Percentiles rank a stretch among this genome's conserved stretches.
These are phyloP conservation scores for Yamagishiella unicocca DNA, from an alignment of 139 green algal species.

Conservation along the genomic window DNA sequence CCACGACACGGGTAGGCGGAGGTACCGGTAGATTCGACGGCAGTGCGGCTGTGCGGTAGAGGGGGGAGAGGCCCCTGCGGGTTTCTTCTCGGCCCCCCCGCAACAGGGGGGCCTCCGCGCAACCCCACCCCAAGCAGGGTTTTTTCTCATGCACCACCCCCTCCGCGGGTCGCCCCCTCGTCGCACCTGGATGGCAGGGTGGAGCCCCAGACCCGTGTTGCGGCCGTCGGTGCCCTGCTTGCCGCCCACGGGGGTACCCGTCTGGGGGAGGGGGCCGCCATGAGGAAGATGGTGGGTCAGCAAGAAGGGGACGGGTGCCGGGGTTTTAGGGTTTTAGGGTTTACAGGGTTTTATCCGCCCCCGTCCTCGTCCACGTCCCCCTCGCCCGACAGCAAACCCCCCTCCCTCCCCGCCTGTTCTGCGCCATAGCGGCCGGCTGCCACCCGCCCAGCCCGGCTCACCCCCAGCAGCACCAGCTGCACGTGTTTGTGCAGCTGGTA, in stretches of 20 bases:
- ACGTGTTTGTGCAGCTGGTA: neutral
- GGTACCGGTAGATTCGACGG: too few species aligned
- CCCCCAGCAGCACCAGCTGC: constrained; percentile 8
- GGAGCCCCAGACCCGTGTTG: neutral
- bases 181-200: constrained; percentile 9
- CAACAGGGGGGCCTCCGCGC: too few species aligned
- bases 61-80: too few species aligned
- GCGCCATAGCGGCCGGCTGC: too few species aligned
- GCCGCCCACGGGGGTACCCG: neutral
- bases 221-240: neutral
- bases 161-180: neutral
- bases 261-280: neutral
- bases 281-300: neutral
- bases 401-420: too few species aligned
- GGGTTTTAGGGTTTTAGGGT: too few species aligned
- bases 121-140: too few species aligned
- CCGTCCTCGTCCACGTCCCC: neutral
- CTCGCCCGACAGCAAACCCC: too few species aligned
- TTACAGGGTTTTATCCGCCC: too few species aligned
- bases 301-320: neutral
- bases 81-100: too few species aligned
- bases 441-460: neutral
- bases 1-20: neutral
- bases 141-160: too few species aligned
- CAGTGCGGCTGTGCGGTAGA: too few species aligned